These are phyloP conservation scores for Lasiosphaeria ovina DNA, from an alignment of 495 filamentous ascomycete genomes.

Conservation along the genomic window DNA sequence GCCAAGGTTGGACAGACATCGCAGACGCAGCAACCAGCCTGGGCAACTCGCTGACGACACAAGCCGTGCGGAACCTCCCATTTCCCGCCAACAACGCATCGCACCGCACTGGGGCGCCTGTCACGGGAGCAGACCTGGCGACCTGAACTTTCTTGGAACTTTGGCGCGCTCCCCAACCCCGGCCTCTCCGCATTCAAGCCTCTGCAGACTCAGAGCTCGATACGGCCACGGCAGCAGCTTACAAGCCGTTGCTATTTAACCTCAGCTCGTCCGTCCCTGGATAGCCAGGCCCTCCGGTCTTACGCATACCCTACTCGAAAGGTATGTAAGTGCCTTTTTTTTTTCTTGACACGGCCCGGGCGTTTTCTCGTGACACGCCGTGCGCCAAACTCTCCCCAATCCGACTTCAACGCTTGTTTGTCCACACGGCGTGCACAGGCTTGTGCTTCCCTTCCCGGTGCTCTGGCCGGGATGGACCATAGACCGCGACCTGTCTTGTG, in stretches of 20 bases:
- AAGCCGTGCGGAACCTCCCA: conserved; percentile 3
- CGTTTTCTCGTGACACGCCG: not conserved
- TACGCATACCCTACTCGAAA: not conserved
- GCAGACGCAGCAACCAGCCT: conserved; percentile 5
- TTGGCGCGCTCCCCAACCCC: not conserved
- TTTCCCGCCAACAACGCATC: not conserved
- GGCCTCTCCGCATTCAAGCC: not conserved
- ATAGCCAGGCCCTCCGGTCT: too few relatives aligned
- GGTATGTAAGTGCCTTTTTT: not conserved
- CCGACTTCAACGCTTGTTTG: not conserved
- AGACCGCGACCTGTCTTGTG: not conserved
- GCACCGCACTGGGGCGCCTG: not conserved
- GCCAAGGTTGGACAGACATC: conserved; percentile 28
- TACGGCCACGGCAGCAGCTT: not conserved
- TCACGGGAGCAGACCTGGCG: not conserved
- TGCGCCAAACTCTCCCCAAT: not conserved
- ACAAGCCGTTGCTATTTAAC: too few relatives aligned
- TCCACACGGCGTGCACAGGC: not conserved
- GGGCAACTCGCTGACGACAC: conserved; percentile 14
- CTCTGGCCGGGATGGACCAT: too few relatives aligned
- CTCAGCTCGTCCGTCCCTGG: too few relatives aligned
- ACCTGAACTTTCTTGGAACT: not conserved
- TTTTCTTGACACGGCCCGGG: not conserved
- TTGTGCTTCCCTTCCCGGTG: too few relatives aligned
- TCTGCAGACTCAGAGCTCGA: not conserved